phyloP scores from a whole-genome alignment of 768 basidiomycete genomes.

The Ramaria rubella region DNA sequence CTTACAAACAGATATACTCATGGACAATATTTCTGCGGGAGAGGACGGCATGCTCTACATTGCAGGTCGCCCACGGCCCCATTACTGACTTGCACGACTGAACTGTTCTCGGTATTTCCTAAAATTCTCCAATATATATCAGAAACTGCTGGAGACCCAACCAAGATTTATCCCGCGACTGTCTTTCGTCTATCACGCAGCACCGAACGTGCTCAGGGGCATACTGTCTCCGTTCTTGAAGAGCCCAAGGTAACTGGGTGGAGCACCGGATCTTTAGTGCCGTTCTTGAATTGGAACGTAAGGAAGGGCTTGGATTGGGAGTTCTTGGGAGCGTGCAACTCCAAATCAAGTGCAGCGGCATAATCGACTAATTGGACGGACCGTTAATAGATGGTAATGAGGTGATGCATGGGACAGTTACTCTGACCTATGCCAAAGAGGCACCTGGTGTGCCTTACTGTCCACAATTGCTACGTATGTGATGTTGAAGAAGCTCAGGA shows the following conservation, averaged over 20 bases:
- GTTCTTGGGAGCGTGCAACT: conserved; percentile 72
- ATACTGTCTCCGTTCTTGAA: conserved; percentile 60
- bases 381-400: not conserved
- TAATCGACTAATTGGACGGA: conserved; percentile 50
- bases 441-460: conserved; percentile 38
- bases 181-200: conserved; percentile 50
- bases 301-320: too few relatives aligned
- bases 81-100: not conserved
- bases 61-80: conserved; percentile 36
- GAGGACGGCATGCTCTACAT: conserved; percentile 55
- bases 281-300: conserved; percentile 41
- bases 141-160: conserved; percentile 39
- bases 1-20: conserved; percentile 33
- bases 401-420: not conserved
- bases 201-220: conserved; percentile 42
- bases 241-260: conserved; percentile 55
- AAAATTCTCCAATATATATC: conserved; percentile 27
- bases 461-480: conserved; percentile 24
- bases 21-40: conserved; percentile 63
- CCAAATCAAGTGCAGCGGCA: conserved; percentile 67
- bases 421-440: not conserved
- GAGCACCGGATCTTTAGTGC: not conserved
- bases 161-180: conserved; percentile 36
- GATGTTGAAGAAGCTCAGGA: conserved; percentile 80
- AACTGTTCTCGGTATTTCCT: conserved; percentile 34